These are phyloP conservation scores for Solanum sparsipilum DNA, from an alignment of 257 asterid species.

Conservation along the genomic window DNA sequence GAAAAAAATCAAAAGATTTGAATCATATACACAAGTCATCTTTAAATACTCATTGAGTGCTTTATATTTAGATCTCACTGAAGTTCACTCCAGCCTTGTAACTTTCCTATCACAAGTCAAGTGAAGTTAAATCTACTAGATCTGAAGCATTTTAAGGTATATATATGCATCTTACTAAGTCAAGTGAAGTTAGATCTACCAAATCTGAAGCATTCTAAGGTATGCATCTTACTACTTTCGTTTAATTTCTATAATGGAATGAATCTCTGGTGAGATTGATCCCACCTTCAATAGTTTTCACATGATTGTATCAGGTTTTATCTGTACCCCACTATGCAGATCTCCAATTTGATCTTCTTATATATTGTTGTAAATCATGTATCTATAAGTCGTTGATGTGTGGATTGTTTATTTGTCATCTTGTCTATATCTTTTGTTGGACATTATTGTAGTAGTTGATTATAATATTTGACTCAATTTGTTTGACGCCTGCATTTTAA, in stretches of 20 bases:
- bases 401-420: not conserved
- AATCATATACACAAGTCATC: not conserved
- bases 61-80: not conserved
- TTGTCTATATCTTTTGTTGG: not conserved
- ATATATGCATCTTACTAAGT: not conserved
- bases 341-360: too few relatives aligned
- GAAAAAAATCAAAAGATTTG: not conserved
- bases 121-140: not conserved
- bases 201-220: not conserved
- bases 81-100: not conserved
- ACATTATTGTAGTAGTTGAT: not conserved
- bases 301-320: not conserved
- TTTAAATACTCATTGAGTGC: too few relatives aligned
- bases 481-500: not conserved
- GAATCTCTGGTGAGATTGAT: not conserved
- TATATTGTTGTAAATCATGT: too few relatives aligned
- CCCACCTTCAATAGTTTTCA: not conserved
- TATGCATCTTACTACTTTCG: not conserved
- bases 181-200: not conserved
- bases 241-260: too few relatives aligned
- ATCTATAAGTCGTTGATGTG: not conserved
- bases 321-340: not conserved
- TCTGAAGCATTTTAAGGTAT: not conserved
- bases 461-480: too few relatives aligned
- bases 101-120: not conserved